Evolutionary conservation across 805 yeast genomes (phyloP), one percentile per base, ranked within the genome.

Genomic region (Groenewaldozyma salmanticensis): DNA sequence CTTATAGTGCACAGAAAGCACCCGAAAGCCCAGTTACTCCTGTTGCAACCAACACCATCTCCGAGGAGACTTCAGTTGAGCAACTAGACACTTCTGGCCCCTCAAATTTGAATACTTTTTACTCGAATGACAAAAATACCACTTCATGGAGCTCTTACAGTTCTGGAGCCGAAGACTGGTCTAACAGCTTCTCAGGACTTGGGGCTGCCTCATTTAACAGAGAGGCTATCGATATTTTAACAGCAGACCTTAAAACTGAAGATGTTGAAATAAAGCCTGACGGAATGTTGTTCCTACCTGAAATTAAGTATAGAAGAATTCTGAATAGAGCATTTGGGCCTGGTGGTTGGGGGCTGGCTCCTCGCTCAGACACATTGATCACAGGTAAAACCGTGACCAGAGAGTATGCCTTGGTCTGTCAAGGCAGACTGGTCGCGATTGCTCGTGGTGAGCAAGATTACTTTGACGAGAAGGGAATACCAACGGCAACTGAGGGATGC

Each of bases 341-440:
- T 4, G 98, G 98, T 21, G 96, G 94, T 1, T 92, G 98, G 98
- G 97, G 97, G 1, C 67, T 92, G 42, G 95, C 94, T 1, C 97
- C 98, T 7, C 68, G 98, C 42, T 78, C 94, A 0, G 90, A 83
- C 49, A 81, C 95, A 1, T 66, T 75, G 40, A 76, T 92, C 24
- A 81, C 94, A 1, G 72, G 77, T 22, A 77, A 73, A 47, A 70
- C 77, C 38, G 78, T 92, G 24, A 85, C 95, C 7, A 71, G 97
- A 49, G 98, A 92, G 58, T 92, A 86, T 56, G 96, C 85, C 0
- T 66, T 92, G 39, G 70, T 92, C 3, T 81, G 95, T 51, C 77
- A 81, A 44, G 97, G 97, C 1, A 72, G 94, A 49, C 66, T 92
- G 38, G 95, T 92, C 2, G 77, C 90, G 47, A 80, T 92, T 17